A percentile compares a stretch with the other conserved stretches of the same genome.
These are phyloP conservation scores for Xerophyta viscosa DNA, from an alignment of 106 monocot genomes.

Conservation along the genomic window DNA sequence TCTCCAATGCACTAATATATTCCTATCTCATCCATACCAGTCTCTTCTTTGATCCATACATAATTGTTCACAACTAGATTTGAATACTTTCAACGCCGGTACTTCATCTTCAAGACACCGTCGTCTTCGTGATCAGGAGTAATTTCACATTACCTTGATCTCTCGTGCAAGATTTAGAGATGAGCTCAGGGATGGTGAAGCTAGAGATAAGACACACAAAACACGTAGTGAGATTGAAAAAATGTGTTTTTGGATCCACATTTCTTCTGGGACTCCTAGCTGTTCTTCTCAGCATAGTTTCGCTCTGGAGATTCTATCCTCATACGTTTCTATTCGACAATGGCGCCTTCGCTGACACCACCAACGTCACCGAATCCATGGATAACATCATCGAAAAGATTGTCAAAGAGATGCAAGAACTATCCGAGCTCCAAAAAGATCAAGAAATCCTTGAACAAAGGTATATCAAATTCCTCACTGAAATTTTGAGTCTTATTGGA, in stretches of 20 bases:
- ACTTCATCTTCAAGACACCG: too few relatives aligned
- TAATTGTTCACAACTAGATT: too few relatives aligned
- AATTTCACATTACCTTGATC: too few relatives aligned
- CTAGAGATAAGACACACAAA: too few relatives aligned
- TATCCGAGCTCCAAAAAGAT: neutral
- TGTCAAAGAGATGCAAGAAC: constrained; percentile 22
- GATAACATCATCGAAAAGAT: constrained; percentile 35
- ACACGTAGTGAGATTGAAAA: constrained; percentile 14
- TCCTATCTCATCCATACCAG: neutral
- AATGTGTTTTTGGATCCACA: constrained; percentile 23
- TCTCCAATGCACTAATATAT: too few relatives aligned
- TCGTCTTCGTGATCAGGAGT: too few relatives aligned
- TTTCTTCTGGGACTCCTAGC: constrained; percentile 30
- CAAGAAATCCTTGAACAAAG: constrained; percentile 5
- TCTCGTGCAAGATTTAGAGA: too few relatives aligned
- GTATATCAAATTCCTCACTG: constrained; percentile 30
- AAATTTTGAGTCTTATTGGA: constrained; percentile 28
- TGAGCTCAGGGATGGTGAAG: too few relatives aligned
- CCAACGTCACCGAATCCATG: neutral
- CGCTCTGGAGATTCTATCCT: constrained; percentile 30
- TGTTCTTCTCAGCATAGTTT: constrained; percentile 28
- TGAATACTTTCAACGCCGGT: too few relatives aligned
- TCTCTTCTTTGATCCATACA: too few relatives aligned
- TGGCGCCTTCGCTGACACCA: neutral
- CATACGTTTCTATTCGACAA: constrained; percentile 13